These are phyloP conservation scores for Grifola frondosa DNA, from an alignment of 1,284 basidiomycete genomes.

Conservation along the genomic window DNA sequence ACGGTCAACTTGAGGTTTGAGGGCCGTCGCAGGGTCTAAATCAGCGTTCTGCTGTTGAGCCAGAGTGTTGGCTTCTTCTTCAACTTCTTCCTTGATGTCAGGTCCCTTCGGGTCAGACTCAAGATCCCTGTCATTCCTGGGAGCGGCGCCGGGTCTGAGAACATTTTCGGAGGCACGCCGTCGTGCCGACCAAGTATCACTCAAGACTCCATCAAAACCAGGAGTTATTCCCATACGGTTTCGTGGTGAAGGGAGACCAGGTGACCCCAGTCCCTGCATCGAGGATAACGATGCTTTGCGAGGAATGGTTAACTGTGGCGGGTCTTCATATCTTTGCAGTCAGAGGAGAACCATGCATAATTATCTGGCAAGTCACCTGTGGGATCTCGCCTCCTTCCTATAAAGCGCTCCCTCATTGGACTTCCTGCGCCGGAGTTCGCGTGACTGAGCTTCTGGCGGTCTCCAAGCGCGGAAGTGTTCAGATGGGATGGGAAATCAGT, in stretches of 20 bases:
- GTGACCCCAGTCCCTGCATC: constrained; percentile 50
- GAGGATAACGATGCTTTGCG: constrained; percentile 72
- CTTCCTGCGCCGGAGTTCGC: constrained; percentile 47
- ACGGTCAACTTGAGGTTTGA: too few species aligned
- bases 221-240: constrained; percentile 56
- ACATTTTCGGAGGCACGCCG: constrained; percentile 56
- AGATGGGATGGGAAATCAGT: constrained; percentile 64
- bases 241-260: constrained; percentile 65
- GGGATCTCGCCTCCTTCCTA: constrained; percentile 63
- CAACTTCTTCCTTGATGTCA: constrained; percentile 58
- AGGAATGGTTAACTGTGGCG: constrained; percentile 45
- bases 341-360: constrained; percentile 1
- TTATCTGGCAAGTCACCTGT: constrained; percentile 45
- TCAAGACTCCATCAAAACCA: constrained; percentile 72
- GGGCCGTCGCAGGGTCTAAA: neutral
- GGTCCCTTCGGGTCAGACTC: constrained; percentile 41
- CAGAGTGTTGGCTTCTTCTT: constrained; percentile 18
- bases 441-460: constrained; percentile 58
- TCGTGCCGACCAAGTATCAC: constrained; percentile 65
- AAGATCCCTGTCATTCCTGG: constrained; percentile 39
- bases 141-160: constrained; percentile 38
- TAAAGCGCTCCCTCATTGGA: constrained; percentile 63
- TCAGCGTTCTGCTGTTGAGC: constrained; percentile 9
- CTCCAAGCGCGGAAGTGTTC: constrained; percentile 47
- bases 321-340: constrained; percentile 37